phyloP scores from a whole-genome alignment of 2,329 filamentous ascomycete genomes.

The Fusarium chuoi region DNA sequence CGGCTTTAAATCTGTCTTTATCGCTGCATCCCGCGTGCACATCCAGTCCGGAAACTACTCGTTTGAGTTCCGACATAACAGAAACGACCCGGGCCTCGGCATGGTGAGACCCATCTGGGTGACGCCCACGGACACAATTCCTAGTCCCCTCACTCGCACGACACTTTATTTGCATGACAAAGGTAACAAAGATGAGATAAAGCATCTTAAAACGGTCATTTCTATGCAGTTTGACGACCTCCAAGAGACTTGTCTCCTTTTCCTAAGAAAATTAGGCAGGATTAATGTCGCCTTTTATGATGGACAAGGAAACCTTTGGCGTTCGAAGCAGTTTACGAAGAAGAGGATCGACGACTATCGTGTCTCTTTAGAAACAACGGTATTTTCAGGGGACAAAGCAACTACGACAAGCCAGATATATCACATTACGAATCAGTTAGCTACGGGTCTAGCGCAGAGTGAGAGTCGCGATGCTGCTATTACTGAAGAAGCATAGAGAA shows the following conservation, averaged over 20 bases:
- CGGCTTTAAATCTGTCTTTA: constrained; percentile 34
- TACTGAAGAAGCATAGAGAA: not conserved
- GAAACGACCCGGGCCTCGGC: constrained; percentile 6
- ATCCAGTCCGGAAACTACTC: constrained; percentile 34
- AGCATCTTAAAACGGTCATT: not conserved
- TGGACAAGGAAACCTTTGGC: not conserved
- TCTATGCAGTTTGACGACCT: constrained; percentile 18
- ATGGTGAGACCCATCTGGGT: constrained; percentile 33
- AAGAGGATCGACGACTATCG: not conserved
- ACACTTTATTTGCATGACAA: constrained; percentile 22
- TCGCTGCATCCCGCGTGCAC: constrained; percentile 17
- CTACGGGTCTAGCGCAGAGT: not conserved
- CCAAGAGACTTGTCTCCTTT: constrained; percentile 11
- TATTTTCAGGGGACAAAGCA: not conserved
- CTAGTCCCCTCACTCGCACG: constrained; percentile 17
- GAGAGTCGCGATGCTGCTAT: constrained; percentile 20
- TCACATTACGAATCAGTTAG: constrained; percentile 17
- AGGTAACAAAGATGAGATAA: not conserved
- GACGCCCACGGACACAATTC: not conserved
- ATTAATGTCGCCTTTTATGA: constrained; percentile 17
- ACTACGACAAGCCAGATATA: not conserved
- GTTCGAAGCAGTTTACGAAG: constrained; percentile 11
- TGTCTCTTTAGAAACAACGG: constrained; percentile 5
- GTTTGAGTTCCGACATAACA: constrained; percentile 25
- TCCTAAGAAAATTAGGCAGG: constrained; percentile 15